Percentiles rank a stretch among this genome's conserved stretches.
Evolutionary conservation across 1,284 basidiomycete genomes (phyloP).

Genomic region (Tranzscheliella williamsii): DNA sequence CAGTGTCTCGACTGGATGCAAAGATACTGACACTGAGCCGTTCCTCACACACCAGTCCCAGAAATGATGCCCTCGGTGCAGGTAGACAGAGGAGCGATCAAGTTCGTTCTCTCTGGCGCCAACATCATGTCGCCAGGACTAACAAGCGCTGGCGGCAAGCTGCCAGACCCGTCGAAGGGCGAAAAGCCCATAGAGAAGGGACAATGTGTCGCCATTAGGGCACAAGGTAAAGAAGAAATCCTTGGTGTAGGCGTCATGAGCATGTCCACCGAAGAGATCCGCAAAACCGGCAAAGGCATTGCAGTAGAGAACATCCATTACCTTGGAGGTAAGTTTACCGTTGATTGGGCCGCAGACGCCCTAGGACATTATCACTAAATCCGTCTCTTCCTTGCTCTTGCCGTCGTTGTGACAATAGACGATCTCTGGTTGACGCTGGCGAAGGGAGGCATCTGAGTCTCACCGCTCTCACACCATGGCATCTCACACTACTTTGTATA

Average conservation of each 20-base stretch:
- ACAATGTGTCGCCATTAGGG: conserved; percentile 80
- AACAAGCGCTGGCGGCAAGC: conserved; percentile 83
- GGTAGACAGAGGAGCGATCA: conserved; percentile 95
- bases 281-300: conserved; percentile 82
- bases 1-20: no score
- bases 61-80: conserved; percentile 84
- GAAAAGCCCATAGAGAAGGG: conserved; percentile 72
- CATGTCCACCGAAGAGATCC: conserved; percentile 84
- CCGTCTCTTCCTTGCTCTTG: no score
- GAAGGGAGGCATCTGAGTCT: conserved; percentile 34
- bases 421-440: conserved; percentile 46
- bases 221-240: conserved; percentile 94
- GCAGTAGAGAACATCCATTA: conserved; percentile 85
- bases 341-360: no score
- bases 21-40: conserved; percentile 1
- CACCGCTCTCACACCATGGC: background rate
- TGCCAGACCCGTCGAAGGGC: conserved; percentile 69
- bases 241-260: conserved; percentile 85
- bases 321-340: conserved; percentile 80
- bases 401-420: no score
- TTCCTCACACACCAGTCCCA: background rate
- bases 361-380: no score
- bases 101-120: conserved; percentile 80
- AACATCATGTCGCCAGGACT: conserved; percentile 74
- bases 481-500: no score